These are phyloP conservation scores for Exophiala phaeomuriformis DNA, from an alignment of 2,329 filamentous ascomycete species.

Conservation along the genomic window DNA sequence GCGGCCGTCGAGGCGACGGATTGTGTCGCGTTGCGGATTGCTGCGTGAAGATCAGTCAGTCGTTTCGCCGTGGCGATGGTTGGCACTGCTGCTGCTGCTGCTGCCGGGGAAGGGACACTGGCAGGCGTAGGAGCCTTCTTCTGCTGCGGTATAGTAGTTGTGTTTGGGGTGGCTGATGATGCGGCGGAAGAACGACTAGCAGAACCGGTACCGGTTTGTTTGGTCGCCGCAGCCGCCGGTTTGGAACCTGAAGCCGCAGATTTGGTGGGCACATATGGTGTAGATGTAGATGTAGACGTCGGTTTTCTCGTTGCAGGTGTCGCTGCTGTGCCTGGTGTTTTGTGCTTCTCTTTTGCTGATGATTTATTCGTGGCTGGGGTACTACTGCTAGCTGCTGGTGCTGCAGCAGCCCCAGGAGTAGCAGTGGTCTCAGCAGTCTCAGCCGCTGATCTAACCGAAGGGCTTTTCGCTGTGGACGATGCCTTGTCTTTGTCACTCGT, in stretches of 20 bases:
- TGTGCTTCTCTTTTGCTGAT: constrained; percentile 2
- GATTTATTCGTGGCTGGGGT: constrained; percentile 2
- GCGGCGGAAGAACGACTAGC: no score
- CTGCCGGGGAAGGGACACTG: background rate
- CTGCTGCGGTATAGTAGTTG: no score
- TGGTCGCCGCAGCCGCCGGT: background rate
- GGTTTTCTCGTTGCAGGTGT: background rate
- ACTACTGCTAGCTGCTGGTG: background rate
- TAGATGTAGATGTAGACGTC: constrained; percentile 3
- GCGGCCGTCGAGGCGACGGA: background rate
- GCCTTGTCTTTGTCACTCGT: background rate
- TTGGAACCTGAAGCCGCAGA: background rate
- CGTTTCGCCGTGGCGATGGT: constrained; percentile 6
- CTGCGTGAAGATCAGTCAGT: constrained; percentile 6
- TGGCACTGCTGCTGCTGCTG: background rate
- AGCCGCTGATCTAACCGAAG: background rate
- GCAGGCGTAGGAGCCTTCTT: background rate
- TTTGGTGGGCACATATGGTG: background rate
- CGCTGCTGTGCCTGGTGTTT: background rate
- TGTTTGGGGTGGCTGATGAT: no score
- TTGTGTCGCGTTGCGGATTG: constrained; percentile 3
- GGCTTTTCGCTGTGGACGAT: background rate
- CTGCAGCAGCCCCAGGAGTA: background rate
- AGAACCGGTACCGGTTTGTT: no score
- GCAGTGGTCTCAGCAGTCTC: background rate